Evolutionary conservation across 2,329 filamentous ascomycete genomes (phyloP).

Genomic region (Grosmannia serpens): DNA sequence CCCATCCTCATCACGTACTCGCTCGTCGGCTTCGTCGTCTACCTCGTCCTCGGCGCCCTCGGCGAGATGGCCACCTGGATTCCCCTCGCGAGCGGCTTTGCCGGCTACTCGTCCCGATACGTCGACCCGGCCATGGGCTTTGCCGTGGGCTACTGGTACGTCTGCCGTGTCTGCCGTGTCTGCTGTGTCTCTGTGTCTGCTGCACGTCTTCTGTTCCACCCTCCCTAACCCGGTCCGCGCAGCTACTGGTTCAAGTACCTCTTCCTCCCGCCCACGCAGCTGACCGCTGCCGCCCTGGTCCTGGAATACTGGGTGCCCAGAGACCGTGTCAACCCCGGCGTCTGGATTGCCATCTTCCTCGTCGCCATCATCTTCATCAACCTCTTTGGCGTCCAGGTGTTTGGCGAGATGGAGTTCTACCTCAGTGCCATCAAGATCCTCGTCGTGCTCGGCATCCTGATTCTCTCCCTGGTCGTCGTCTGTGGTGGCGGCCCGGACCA

Average conservation of each 20-base stretch:
- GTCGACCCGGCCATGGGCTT: conserved; percentile 44
- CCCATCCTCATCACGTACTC: conserved; percentile 30
- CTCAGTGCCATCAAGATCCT: conserved; percentile 31
- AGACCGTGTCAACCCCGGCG: conserved; percentile 47
- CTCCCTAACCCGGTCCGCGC: background rate
- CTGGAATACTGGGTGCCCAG: conserved; percentile 33
- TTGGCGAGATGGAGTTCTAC: conserved; percentile 32
- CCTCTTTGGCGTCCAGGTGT: conserved; percentile 43
- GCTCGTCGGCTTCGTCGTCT: conserved; percentile 37
- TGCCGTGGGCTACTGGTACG: conserved; percentile 57
- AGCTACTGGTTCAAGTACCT: conserved; percentile 33
- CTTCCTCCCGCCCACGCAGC: conserved; percentile 25
- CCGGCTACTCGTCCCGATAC: conserved; percentile 53
- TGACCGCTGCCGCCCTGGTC: conserved; percentile 26
- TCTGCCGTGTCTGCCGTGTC: background rate
- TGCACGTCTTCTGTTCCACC: background rate
- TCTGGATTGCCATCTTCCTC: conserved; percentile 67
- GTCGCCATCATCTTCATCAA: conserved; percentile 57
- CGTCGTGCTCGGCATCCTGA: conserved; percentile 42
- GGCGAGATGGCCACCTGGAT: conserved; percentile 60
- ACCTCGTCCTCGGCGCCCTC: conserved; percentile 54
- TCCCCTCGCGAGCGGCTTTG: conserved; percentile 50
- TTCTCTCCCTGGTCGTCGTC: conserved; percentile 42
- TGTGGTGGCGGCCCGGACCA: conserved; percentile 41
- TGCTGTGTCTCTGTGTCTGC: background rate